These are phyloP conservation scores for Yarrowia yakushimensis DNA, from an alignment of 805 yeast species.

Conservation along the genomic window DNA sequence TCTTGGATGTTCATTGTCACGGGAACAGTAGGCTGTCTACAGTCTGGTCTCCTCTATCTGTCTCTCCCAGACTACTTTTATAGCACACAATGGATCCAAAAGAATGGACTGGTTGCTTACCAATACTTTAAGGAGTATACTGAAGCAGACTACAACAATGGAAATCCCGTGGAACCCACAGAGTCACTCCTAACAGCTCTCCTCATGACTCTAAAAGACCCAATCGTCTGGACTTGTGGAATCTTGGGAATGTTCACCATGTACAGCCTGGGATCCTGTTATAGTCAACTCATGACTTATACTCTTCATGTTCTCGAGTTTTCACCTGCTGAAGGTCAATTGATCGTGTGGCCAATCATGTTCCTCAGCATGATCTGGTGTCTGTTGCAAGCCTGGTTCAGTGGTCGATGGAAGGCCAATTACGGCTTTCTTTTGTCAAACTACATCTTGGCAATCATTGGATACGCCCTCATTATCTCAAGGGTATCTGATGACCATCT, in stretches of 20 bases:
- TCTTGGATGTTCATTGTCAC: conserved; percentile 1
- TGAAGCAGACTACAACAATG: neutral
- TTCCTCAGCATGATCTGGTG: neutral
- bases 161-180: neutral
- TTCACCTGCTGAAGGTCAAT: neutral
- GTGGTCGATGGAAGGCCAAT: neutral
- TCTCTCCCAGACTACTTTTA: neutral
- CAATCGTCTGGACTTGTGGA: neutral
- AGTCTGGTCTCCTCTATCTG: neutral
- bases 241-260: neutral
- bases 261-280: neutral
- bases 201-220: neutral
- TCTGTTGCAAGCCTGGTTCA: neutral
- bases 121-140: neutral
- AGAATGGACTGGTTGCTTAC: neutral
- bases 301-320: neutral
- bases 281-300: neutral
- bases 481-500: neutral
- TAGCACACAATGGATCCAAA: neutral
- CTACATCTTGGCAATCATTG: neutral
- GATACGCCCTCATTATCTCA: neutral
- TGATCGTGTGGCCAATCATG: neutral
- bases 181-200: neutral
- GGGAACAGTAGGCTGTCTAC: neutral
- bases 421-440: neutral